A percentile compares a stretch with the other conserved stretches of the same genome.
Evolutionary conservation across 148 eudicot genomes (phyloP).

Genomic region (Limonium bicolor): DNA sequence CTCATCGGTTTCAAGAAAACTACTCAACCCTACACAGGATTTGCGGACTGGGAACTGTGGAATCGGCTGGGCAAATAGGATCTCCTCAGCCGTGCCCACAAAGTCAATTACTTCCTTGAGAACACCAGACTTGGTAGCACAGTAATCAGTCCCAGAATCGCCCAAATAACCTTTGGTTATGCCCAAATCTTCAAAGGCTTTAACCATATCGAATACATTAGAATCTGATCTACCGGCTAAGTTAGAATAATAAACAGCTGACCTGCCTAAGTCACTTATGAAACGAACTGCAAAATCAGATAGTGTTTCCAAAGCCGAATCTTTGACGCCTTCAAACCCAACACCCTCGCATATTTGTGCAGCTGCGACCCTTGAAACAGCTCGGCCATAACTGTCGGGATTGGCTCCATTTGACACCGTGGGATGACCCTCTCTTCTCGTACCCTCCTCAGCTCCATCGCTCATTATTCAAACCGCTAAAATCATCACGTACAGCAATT

Average conservation of each 20-base stretch:
- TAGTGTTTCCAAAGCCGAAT: constrained; percentile 38
- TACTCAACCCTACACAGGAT: constrained; percentile 13
- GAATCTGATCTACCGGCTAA: constrained; percentile 47
- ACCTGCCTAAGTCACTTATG: constrained; percentile 37
- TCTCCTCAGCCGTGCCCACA: constrained; percentile 31
- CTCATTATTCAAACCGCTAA: constrained; percentile 47
- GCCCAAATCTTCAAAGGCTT: constrained; percentile 59
- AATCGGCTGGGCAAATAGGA: constrained; percentile 37
- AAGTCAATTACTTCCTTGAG: constrained; percentile 38
- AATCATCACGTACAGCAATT: too few relatives aligned
- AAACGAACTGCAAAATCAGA: constrained; percentile 49
- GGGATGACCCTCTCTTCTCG: neutral
- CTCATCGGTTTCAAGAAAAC: constrained; percentile 40
- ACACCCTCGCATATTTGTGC: constrained; percentile 59
- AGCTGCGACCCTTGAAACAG: constrained; percentile 44
- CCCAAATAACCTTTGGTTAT: constrained; percentile 49
- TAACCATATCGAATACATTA: constrained; percentile 61
- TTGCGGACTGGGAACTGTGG: constrained; percentile 42
- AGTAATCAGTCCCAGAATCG: constrained; percentile 38
- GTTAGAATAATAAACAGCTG: constrained; percentile 30
- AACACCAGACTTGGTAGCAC: constrained; percentile 31
- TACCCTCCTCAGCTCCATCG: constrained; percentile 33
- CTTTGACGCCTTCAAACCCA: constrained; percentile 61
- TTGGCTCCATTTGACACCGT: constrained; percentile 10
- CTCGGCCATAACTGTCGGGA: constrained; percentile 32